Evolutionary conservation across 1,284 basidiomycete species (phyloP).

Genomic region (Xerocomus minutiporus): DNA sequence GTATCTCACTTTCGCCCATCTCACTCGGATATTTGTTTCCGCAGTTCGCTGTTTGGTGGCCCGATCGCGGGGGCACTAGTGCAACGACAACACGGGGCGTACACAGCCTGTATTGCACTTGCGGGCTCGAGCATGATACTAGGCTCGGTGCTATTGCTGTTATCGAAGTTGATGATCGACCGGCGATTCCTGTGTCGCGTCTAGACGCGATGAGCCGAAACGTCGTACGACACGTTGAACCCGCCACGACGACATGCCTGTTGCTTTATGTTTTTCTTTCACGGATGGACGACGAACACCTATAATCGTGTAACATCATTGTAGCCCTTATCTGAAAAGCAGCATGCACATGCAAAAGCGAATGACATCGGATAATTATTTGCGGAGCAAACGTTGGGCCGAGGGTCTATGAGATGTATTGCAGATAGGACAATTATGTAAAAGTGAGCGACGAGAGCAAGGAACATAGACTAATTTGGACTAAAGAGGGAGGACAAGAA

Average conservation of each 20-base stretch:
- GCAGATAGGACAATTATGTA: constrained; percentile 25
- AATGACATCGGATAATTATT: constrained; percentile 4
- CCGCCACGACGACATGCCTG: background rate
- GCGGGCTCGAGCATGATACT: constrained; percentile 52
- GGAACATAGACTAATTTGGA: constrained; percentile 21
- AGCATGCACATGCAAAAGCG: constrained; percentile 1
- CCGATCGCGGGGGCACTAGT: constrained; percentile 57
- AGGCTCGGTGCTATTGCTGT: constrained; percentile 52
- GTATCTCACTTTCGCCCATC: background rate
- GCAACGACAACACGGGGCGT: constrained; percentile 41
- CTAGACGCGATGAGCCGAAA: constrained; percentile 11
- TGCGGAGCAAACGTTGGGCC: background rate
- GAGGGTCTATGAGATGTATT: constrained; percentile 27
- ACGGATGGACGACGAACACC: constrained; percentile 14
- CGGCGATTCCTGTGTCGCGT: constrained; percentile 32
- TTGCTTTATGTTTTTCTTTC: background rate
- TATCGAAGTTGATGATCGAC: constrained; percentile 45
- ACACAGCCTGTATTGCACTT: constrained; percentile 51
- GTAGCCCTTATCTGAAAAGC: constrained; percentile 27
- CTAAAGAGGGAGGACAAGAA: constrained; percentile 2
- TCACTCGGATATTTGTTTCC: background rate
- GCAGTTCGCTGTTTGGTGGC: constrained; percentile 54
- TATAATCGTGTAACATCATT: constrained; percentile 25
- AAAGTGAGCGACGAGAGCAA: constrained; percentile 15
- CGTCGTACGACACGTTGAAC: background rate